Base-by-base conservation (phyloP, 2,329 filamentous ascomycete genomes). In the Exophiala bonariae region DNA sequence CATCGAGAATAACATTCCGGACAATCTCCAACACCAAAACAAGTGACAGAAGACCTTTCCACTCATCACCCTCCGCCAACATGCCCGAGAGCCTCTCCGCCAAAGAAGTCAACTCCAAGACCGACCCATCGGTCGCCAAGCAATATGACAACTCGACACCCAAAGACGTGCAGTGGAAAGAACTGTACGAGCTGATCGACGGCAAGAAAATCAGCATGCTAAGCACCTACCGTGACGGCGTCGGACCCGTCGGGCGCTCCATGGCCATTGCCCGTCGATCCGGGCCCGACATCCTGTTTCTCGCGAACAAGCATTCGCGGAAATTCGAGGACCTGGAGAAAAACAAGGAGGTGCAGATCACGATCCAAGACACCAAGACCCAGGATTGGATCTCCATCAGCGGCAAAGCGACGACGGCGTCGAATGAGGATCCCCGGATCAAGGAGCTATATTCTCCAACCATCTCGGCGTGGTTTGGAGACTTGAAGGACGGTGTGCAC, bases 241-340 rank as follows among this genome's bases (percentile, higher is more conserved):
- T 50, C 19, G 55, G 55, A 4, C 42, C 40, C 11, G 54, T 58
- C 26, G 67, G 66, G 30, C 71, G 74, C 50, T 69, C 70, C 45
- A 77, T 77, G 74, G 72, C 68, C 36, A 59, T 75, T 19, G 70
- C 71, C 43, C 71, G 59, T 47, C 56, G 59, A 42, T 55, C 58
- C 40, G 74, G 75, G 9, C 74, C 74, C 5, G 73, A 78, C 60
- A 73, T 77, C 59, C 67, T 76, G 55, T 77, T 75, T 65, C 67
- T 77, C 37, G 62, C 71, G 59, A 77, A 77, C 64, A 61, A 57
- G 19, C 64, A 76, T 63, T 70, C 66, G 36, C 56, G 66, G 41
- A 78, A 78, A 40, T 74, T 77, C 60, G 55, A 63, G 38, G 74
- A 77, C 56, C 60, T 78, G 8, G 54, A 65, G 7, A 44, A 64